Conservation (phyloP, 305 asterid species). For the Fraxinus baroniana region DNA sequence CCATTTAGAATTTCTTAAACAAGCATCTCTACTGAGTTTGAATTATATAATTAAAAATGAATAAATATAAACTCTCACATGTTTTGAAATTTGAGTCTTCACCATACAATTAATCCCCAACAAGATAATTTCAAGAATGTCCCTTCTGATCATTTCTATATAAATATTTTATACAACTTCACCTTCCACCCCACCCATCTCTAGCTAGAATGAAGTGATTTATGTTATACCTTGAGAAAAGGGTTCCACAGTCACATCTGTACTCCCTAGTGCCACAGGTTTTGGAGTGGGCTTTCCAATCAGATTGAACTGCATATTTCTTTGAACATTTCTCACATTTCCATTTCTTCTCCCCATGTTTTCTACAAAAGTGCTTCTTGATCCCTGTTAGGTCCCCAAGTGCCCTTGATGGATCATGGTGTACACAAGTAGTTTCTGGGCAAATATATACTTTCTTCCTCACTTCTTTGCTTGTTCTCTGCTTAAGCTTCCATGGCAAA, state of each 20-base stretch:
- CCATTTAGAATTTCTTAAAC: slow-evolving; percentile 17
- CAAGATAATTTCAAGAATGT: neutral
- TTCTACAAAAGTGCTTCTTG: slow-evolving; percentile 79
- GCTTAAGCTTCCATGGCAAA: slow-evolving; percentile 87
- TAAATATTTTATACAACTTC: neutral
- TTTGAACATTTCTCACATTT: slow-evolving; percentile 74
- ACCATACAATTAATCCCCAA: slow-evolving; percentile 11
- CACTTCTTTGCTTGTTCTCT: too few relatives aligned
- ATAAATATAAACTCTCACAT: neutral
- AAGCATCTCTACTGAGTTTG: neutral
- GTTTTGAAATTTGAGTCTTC: slow-evolving; percentile 26
- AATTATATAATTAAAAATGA: neutral
- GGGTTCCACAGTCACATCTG: slow-evolving; percentile 80
- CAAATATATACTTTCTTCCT: too few relatives aligned
- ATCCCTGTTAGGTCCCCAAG: slow-evolving; percentile 82
- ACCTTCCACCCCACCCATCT: neutral
- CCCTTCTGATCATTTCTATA: neutral
- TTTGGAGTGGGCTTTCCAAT: slow-evolving; percentile 81
- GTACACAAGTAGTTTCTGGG: slow-evolving; percentile 71
- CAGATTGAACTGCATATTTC: slow-evolving; percentile 81
- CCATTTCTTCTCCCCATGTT: slow-evolving; percentile 93
- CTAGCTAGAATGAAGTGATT: neutral
- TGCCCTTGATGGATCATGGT: slow-evolving; percentile 80
- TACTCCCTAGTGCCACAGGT: slow-evolving; percentile 83
- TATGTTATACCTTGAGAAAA: slow-evolving; percentile 64